Conservation (phyloP, 2,329 filamentous ascomycete species). For the Hyphodiscus sp. region DNA sequence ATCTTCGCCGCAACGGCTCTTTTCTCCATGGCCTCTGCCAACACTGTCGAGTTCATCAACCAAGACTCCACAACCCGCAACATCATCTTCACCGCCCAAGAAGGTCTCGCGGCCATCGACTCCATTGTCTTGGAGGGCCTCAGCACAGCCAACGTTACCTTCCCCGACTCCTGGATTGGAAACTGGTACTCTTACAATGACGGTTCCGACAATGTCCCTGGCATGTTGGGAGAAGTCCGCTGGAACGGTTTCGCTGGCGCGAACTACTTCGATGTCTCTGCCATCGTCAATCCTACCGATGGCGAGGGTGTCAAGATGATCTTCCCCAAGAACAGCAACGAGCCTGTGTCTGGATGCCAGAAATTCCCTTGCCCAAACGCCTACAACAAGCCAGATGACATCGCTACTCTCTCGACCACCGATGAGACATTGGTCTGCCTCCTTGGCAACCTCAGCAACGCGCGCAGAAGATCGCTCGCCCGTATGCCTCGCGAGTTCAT, state of each 20-base stretch:
- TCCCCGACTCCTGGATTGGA: slow-evolving; percentile 35
- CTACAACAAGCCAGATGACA: slow-evolving; percentile 48
- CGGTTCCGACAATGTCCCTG: slow-evolving; percentile 36
- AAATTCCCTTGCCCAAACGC: slow-evolving; percentile 46
- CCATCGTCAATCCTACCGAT: slow-evolving; percentile 48
- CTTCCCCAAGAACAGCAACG: slow-evolving; percentile 36
- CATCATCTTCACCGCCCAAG: slow-evolving; percentile 26
- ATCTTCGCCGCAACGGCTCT: slow-evolving; percentile 37
- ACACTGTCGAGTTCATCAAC: slow-evolving; percentile 51
- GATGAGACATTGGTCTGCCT: slow-evolving; percentile 43
- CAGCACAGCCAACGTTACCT: slow-evolving; percentile 32
- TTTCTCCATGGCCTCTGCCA: slow-evolving; percentile 39
- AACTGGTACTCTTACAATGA: slow-evolving; percentile 40
- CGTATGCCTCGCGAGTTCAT: neutral
- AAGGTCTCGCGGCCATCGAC: slow-evolving; percentile 13
- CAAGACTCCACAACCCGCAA: slow-evolving; percentile 41
- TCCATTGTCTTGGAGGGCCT: slow-evolving; percentile 19
- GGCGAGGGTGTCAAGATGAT: slow-evolving; percentile 47
- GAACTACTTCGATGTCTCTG: slow-evolving; percentile 53
- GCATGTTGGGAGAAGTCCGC: slow-evolving; percentile 47
- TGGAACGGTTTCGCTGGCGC: slow-evolving; percentile 42
- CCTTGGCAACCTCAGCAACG: slow-evolving; percentile 21
- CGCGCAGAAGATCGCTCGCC: slow-evolving; percentile 6
- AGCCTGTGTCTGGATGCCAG: slow-evolving; percentile 44
- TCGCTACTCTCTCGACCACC: slow-evolving; percentile 47